A percentile compares a stretch with the other conserved stretches of the same genome.
phyloP scores from a whole-genome alignment of 371 early-diverging fungal genomes.

The Mucor velutinosus region DNA sequence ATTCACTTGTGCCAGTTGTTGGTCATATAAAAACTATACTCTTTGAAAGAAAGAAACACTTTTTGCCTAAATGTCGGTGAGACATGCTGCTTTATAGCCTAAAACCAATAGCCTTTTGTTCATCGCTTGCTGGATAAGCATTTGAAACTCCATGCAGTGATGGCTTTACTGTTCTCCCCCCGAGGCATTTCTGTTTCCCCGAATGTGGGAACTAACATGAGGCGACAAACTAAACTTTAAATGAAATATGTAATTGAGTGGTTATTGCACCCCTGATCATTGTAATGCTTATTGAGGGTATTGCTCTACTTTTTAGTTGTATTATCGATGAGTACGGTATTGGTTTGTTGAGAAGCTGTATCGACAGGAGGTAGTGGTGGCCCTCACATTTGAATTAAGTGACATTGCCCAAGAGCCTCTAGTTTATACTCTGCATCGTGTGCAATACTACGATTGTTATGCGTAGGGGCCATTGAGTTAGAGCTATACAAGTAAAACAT shows the following conservation, averaged over 20 bases:
- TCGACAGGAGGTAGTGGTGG: too few relatives aligned
- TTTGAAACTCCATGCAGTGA: background rate
- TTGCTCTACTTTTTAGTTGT: too few relatives aligned
- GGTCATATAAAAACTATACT: background rate
- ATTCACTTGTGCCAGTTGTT: background rate
- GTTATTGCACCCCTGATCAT: background rate
- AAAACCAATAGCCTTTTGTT: background rate
- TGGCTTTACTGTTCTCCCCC: background rate
- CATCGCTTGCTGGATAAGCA: background rate
- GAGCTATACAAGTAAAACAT: too few relatives aligned
- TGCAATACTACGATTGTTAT: too few relatives aligned
- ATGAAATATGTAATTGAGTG: background rate
- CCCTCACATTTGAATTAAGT: too few relatives aligned
- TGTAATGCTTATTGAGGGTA: background rate
- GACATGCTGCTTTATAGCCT: background rate
- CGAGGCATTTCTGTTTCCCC: background rate
- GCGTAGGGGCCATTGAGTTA: too few relatives aligned
- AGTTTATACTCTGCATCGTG: too few relatives aligned
- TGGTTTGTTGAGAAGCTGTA: too few relatives aligned
- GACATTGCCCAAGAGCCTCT: too few relatives aligned
- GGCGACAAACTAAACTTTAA: background rate
- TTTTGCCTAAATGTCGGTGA: background rate
- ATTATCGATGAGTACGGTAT: too few relatives aligned
- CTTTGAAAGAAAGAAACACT: background rate
- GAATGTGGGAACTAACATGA: background rate